Conservation (phyloP, 257 asterid species). For the Gentiana dahurica region DNA sequence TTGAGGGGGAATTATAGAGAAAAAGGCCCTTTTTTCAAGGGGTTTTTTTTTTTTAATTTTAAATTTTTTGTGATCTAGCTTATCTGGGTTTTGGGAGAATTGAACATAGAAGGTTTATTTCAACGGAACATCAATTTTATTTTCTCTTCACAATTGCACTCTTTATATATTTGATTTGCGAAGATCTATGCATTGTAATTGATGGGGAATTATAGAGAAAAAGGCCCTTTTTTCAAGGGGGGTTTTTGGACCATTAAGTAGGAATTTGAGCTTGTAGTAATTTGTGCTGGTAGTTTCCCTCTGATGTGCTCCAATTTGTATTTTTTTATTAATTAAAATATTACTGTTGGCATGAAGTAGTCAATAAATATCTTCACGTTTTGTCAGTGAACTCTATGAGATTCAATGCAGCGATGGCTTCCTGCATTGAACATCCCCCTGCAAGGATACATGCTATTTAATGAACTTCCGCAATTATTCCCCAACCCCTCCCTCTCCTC, state of each 20-base stretch:
- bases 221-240: not conserved
- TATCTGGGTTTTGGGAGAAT: no score
- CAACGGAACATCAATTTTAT: no score
- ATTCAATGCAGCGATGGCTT: conserved; percentile 28
- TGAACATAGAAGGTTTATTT: no score
- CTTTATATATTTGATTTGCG: no score
- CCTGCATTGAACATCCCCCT: conserved; percentile 29
- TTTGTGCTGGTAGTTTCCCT: not conserved
- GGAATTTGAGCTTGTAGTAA: not conserved
- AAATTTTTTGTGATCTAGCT: no score
- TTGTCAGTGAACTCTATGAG: conserved; percentile 45
- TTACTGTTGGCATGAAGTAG: conserved; percentile 11
- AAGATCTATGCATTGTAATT: no score
- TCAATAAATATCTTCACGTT: conserved; percentile 41
- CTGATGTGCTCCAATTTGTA: not conserved
- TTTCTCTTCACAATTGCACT: no score
- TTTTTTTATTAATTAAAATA: not conserved
- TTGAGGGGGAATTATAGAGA: no score
- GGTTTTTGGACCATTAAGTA: not conserved
- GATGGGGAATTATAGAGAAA: no score
- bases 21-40: not conserved
- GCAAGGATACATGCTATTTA: conserved; percentile 3
- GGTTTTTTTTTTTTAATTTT: no score
- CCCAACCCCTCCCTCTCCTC: no score
- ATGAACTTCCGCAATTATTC: not conserved